A percentile compares a stretch with the other conserved stretches of the same genome.
phyloP scores from a whole-genome alignment of 495 filamentous ascomycete genomes.

The Penicillium lagena region DNA sequence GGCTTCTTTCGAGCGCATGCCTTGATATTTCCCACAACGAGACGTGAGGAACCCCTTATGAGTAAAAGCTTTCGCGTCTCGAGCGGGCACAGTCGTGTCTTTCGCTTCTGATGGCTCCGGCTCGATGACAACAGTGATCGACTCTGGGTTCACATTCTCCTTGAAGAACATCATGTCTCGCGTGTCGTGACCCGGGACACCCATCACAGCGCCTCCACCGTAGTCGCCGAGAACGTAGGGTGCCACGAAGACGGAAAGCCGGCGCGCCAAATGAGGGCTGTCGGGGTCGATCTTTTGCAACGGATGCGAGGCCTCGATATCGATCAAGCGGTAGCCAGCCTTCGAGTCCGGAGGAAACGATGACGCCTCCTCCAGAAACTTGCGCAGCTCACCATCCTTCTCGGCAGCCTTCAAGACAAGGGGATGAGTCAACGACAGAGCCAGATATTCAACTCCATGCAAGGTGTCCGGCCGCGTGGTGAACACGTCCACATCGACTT shows the following conservation, averaged over 20 bases:
- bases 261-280: constrained; percentile 40
- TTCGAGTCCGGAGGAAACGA: constrained; percentile 65
- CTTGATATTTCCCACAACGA: constrained; percentile 38
- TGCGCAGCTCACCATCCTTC: constrained; percentile 50
- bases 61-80: constrained; percentile 32
- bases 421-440: constrained; percentile 67
- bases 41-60: constrained; percentile 41
- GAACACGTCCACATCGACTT: constrained; percentile 59
- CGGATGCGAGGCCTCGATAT: constrained; percentile 60
- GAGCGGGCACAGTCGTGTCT: constrained; percentile 33
- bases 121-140: constrained; percentile 42
- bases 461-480: constrained; percentile 82
- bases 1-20: constrained; percentile 56
- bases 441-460: constrained; percentile 78
- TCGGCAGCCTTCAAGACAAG: constrained; percentile 57
- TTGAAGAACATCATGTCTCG: constrained; percentile 77
- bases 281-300: constrained; percentile 47
- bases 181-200: constrained; percentile 77
- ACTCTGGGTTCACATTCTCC: constrained; percentile 52
- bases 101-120: constrained; percentile 17
- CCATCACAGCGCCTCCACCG: constrained; percentile 88
- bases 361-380: constrained; percentile 59
- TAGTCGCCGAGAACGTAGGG: constrained; percentile 86
- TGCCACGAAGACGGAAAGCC: constrained; percentile 71
- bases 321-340: constrained; percentile 59